phyloP scores from a whole-genome alignment of 192 early-diverging fungal genomes.

The Coemansia sp. region DNA sequence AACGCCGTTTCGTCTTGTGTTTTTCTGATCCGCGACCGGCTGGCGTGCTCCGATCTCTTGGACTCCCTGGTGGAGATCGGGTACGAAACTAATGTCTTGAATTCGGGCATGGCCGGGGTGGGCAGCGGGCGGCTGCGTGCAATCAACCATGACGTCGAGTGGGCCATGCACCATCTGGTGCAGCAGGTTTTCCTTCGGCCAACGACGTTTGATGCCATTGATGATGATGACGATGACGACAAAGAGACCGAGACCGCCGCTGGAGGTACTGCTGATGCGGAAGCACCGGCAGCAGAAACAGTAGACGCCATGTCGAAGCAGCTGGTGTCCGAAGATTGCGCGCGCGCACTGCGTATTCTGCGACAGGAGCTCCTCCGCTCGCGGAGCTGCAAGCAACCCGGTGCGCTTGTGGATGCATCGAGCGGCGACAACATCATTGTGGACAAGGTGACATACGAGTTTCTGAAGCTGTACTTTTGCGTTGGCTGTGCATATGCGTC shows the following conservation, averaged over 20 bases:
- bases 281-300: background rate
- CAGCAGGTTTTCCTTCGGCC: conserved; percentile 54
- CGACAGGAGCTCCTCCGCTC: conserved; percentile 36
- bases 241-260: background rate
- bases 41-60: conserved; percentile 56
- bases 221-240: conserved; percentile 9
- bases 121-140: conserved; percentile 48
- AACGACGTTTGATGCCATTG: conserved; percentile 22
- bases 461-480: conserved; percentile 56
- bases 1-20: conserved; percentile 32
- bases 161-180: conserved; percentile 60
- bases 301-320: background rate
- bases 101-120: conserved; percentile 27
- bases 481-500: conserved; percentile 22
- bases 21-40: conserved; percentile 55
- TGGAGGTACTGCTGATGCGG: background rate
- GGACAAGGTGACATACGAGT: conserved; percentile 59
- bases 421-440: conserved; percentile 51
- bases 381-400: conserved; percentile 25
- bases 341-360: conserved; percentile 8
- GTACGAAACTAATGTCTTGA: conserved; percentile 51
- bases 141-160: conserved; percentile 58
- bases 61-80: conserved; percentile 52
- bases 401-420: conserved; percentile 44
- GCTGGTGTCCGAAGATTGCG: background rate